Conservation (phyloP, 805 yeast species). For the Ogataea saltuana region DNA sequence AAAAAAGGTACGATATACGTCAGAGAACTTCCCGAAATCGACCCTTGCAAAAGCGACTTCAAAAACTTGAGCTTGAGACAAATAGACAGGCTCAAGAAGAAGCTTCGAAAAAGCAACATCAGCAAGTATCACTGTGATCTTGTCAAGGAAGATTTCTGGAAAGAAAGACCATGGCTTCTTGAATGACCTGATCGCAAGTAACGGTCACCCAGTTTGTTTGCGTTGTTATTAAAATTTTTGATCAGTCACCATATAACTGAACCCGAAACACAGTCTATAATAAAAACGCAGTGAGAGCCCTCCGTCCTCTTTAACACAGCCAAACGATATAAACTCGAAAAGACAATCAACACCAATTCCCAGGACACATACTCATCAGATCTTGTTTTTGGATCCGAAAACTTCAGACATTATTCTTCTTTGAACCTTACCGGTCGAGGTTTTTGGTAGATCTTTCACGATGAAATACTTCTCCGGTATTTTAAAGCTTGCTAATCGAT, state of each 20-base stretch:
- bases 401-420: conserved; percentile 60
- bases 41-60: conserved; percentile 1
- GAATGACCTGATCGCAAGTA: conserved; percentile 1
- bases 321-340: too few relatives aligned
- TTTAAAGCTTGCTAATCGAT: conserved; percentile 56
- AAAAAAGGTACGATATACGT: conserved; percentile 76
- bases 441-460: conserved; percentile 65
- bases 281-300: too few relatives aligned
- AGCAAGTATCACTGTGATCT: conserved; percentile 56
- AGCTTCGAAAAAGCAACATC: conserved; percentile 49
- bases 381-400: conserved; percentile 42
- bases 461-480: conserved; percentile 59
- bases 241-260: too few relatives aligned
- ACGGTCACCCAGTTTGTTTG: too few relatives aligned
- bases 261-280: too few relatives aligned
- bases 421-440: conserved; percentile 78
- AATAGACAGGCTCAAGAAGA: conserved; percentile 48
- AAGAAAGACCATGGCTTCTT: conserved; percentile 41
- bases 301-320: too few relatives aligned
- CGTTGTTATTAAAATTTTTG: too few relatives aligned
- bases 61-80: conserved; percentile 43
- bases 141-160: conserved; percentile 67
- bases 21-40: conserved; percentile 41
- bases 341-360: too few relatives aligned
- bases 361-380: conserved; percentile 13